Percentiles rank a stretch among this genome's conserved stretches.
Evolutionary conservation across 2,329 filamentous ascomycete species (phyloP).

Genomic region (Fusarium agapanthi): DNA sequence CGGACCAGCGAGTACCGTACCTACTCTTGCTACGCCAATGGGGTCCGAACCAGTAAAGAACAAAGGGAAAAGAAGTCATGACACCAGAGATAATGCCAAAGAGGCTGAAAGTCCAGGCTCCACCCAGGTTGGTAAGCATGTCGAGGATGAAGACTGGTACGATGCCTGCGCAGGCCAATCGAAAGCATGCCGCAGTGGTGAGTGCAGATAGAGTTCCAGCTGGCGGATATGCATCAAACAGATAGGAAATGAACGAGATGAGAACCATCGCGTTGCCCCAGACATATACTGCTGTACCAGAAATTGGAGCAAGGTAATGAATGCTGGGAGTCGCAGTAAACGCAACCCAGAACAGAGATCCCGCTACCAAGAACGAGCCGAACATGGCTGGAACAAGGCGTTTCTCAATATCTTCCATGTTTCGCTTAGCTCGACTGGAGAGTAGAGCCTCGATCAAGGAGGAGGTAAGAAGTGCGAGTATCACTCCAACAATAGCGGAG

Average conservation of each 20-base stretch:
- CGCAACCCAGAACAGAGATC: not conserved
- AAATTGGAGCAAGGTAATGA: not conserved
- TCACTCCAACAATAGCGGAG: not conserved
- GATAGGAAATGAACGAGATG: not conserved
- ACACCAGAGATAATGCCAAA: not conserved
- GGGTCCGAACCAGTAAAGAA: not conserved
- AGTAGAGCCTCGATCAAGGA: not conserved
- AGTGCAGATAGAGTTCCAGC: not conserved
- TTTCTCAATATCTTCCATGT: not conserved
- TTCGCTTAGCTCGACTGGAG: not conserved
- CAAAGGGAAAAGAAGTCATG: not conserved
- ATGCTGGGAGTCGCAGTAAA: not conserved
- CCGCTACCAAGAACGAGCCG: not conserved
- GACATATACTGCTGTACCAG: not conserved
- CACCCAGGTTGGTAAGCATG: not conserved
- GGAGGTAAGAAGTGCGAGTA: not conserved
- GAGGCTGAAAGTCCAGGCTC: not conserved
- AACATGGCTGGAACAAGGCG: not conserved
- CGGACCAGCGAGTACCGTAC: not conserved
- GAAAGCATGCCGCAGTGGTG: not conserved
- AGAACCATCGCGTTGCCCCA: constrained; percentile 2
- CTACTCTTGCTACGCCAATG: not conserved
- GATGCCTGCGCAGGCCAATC: not conserved
- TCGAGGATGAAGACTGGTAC: constrained; percentile 1
- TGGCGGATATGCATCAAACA: not conserved